These are phyloP conservation scores for Sugiyamaella chiloensis DNA, from an alignment of 805 yeast species.

Conservation along the genomic window DNA sequence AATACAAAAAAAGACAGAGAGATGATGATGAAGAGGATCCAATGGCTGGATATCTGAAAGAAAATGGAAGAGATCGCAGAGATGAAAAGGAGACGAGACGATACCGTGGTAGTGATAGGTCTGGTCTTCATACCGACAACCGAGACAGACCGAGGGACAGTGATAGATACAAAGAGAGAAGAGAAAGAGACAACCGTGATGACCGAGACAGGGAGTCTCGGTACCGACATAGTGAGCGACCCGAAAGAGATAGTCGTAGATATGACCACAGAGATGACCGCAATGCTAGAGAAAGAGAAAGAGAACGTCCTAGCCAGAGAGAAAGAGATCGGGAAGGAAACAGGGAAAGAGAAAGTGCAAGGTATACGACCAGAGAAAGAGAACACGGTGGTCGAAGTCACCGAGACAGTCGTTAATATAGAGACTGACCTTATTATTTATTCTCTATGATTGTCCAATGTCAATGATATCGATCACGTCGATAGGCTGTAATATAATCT, in stretches of 20 bases:
- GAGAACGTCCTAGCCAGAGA: neutral
- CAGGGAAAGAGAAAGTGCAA: neutral
- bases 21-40: slow-evolving; percentile 17
- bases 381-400: neutral
- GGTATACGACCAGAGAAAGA: neutral
- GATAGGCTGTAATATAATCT: too few species aligned
- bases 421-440: too few species aligned
- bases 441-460: too few species aligned
- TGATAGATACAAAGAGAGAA: neutral
- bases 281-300: neutral
- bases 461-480: too few species aligned
- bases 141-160: neutral
- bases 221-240: too few species aligned
- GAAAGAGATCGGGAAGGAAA: neutral
- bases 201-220: slow-evolving; percentile 8
- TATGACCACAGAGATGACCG: neutral
- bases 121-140: neutral
- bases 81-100: too few species aligned
- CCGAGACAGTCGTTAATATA: too few species aligned
- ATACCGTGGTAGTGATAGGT: neutral
- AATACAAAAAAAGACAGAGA: neutral
- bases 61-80: neutral
- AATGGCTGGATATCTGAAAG: slow-evolving; percentile 14
- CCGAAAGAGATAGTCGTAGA: slow-evolving; percentile 8
- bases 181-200: neutral